phyloP scores from a whole-genome alignment of 2,329 filamentous ascomycete species.

The Massarina eburnea region DNA sequence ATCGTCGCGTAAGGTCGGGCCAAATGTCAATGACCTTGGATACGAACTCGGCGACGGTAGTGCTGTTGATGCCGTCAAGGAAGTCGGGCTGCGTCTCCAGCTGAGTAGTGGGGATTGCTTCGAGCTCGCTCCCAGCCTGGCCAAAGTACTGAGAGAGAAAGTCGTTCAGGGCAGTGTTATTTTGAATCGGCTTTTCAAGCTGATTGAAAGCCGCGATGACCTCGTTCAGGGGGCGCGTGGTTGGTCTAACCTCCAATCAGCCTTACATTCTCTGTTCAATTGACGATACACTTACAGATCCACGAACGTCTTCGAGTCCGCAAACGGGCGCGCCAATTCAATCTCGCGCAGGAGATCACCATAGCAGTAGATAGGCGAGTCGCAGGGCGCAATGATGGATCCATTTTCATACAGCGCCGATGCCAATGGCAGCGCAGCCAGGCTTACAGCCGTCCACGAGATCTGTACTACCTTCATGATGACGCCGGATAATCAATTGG shows the following conservation, averaged over 20 bases:
- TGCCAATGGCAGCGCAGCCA: slow-evolving; percentile 18
- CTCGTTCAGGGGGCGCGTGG: slow-evolving; percentile 59
- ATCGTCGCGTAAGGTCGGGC: slow-evolving; percentile 66
- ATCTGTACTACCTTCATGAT: background rate
- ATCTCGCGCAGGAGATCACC: slow-evolving; percentile 65
- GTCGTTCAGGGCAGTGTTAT: slow-evolving; percentile 62
- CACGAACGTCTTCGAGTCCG: slow-evolving; percentile 71
- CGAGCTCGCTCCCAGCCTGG: slow-evolving; percentile 64
- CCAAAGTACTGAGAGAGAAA: slow-evolving; percentile 67
- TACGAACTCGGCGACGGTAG: slow-evolving; percentile 62
- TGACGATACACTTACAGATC: slow-evolving; percentile 45
- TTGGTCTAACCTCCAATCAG: slow-evolving; percentile 53
- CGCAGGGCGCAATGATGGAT: slow-evolving; percentile 63
- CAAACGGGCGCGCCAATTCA: slow-evolving; percentile 64
- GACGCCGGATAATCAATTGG: background rate
- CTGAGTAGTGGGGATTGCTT: slow-evolving; percentile 54
- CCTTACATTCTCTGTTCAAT: background rate
- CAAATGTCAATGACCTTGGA: slow-evolving; percentile 68
- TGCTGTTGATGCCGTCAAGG: slow-evolving; percentile 57
- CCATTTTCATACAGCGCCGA: slow-evolving; percentile 61
- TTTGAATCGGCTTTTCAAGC: slow-evolving; percentile 62
- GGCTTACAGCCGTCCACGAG: background rate
- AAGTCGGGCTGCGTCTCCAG: slow-evolving; percentile 62
- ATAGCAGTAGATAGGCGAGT: slow-evolving; percentile 68
- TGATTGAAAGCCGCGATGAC: slow-evolving; percentile 63